phyloP scores from a whole-genome alignment of 2,329 filamentous ascomycete genomes.

The Aspergillus brasiliensis region DNA sequence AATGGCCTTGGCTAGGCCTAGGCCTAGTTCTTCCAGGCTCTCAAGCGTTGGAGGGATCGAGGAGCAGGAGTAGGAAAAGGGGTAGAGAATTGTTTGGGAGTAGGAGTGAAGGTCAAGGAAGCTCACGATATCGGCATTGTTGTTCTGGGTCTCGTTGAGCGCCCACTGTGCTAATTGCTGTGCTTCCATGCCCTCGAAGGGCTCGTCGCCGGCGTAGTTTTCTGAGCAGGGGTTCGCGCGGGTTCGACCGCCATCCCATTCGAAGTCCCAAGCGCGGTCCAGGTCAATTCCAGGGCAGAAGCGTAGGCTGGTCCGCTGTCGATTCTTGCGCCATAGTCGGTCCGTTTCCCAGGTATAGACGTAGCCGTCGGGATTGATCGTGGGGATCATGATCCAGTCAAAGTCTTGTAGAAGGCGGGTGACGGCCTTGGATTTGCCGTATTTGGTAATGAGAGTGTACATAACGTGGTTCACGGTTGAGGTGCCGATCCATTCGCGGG shows the following conservation, averaged over 20 bases:
- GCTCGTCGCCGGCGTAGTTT: conserved; percentile 77
- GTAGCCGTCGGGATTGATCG: conserved; percentile 90
- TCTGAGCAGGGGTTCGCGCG: conserved; percentile 85
- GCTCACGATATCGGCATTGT: conserved; percentile 76
- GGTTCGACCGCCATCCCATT: conserved; percentile 72
- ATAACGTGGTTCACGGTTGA: conserved; percentile 89
- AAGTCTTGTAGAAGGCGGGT: conserved; percentile 80
- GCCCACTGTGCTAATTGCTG: conserved; percentile 78
- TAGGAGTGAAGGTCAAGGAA: conserved; percentile 93
- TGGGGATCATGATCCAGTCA: conserved; percentile 85
- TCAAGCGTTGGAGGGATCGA: conserved; percentile 80
- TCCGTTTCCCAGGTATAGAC: conserved; percentile 91
- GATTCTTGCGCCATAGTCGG: conserved; percentile 91
- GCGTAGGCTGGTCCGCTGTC: conserved; percentile 74
- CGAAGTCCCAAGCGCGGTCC: conserved; percentile 81
- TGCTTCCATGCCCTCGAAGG: conserved; percentile 83
- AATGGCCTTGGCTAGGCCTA: conserved; percentile 87
- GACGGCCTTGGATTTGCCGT: conserved; percentile 70
- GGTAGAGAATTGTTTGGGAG: conserved; percentile 91
- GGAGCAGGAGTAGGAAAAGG: conserved; percentile 83
- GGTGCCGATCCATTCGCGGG: conserved; percentile 93
- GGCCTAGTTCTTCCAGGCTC: conserved; percentile 85
- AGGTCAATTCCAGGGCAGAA: conserved; percentile 89
- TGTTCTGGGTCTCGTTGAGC: conserved; percentile 70
- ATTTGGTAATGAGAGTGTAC: conserved; percentile 82